Conservation (phyloP, 2,329 filamentous ascomycete species). For the Allantophomopsis lycopodina region DNA sequence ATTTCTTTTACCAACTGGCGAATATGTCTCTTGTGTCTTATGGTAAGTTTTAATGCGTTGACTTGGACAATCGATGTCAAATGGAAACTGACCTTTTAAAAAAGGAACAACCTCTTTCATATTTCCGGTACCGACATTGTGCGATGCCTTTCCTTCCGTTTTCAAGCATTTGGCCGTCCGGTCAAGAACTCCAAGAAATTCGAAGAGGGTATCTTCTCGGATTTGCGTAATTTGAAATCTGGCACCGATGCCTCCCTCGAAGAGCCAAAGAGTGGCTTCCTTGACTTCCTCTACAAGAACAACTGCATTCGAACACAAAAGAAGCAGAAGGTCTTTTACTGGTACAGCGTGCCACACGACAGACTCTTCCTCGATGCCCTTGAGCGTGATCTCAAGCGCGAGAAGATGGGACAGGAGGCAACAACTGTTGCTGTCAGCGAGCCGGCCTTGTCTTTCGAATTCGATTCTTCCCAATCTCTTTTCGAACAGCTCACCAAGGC, state of each 20-base stretch:
- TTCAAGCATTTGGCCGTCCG: conserved; percentile 94
- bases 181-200: conserved; percentile 99
- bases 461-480: conserved; percentile 96
- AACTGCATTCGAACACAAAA: conserved; percentile 99
- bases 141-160: conserved; percentile 91
- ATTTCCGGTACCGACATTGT: conserved; percentile 99
- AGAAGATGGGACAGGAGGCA: conserved; percentile 98
- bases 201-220: conserved; percentile 98
- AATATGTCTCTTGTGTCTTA: conserved; percentile 96
- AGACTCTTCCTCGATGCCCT: conserved; percentile 93
- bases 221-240: conserved; percentile 94
- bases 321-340: conserved; percentile 99
- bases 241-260: conserved; percentile 96
- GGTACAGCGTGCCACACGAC: conserved; percentile 98
- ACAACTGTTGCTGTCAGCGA: conserved; percentile 95
- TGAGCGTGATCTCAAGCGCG: conserved; percentile 93
- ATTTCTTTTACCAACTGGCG: conserved; percentile 89
- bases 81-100: conserved; percentile 15
- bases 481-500: conserved; percentile 99
- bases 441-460: conserved; percentile 94
- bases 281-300: conserved; percentile 99
- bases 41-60: conserved; percentile 39
- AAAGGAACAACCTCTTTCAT: conserved; percentile 95
- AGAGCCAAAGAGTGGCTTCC: conserved; percentile 95
- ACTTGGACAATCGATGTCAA: conserved; percentile 1